These are phyloP conservation scores for Fusarium succisae DNA, from an alignment of 2,329 filamentous ascomycete genomes.

Conservation along the genomic window DNA sequence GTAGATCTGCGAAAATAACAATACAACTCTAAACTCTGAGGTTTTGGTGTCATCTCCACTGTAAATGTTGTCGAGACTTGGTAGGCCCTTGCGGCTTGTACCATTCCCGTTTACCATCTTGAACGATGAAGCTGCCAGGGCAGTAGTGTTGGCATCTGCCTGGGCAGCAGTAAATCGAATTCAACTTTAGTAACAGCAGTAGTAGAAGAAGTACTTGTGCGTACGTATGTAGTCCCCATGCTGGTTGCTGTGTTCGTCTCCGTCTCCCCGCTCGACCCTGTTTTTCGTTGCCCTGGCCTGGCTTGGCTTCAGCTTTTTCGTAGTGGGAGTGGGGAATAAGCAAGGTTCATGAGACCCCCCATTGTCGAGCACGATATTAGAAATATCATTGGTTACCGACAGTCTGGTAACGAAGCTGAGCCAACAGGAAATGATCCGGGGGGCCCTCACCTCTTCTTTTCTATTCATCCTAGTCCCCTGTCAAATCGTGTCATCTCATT, in stretches of 20 bases:
- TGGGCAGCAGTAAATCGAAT: not conserved
- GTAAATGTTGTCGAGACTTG: not conserved
- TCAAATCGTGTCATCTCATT: not conserved
- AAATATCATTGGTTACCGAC: slow-evolving; percentile 25
- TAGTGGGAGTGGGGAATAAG: not conserved
- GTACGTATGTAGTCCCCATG: not conserved
- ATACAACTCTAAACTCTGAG: slow-evolving; percentile 8
- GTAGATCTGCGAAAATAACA: slow-evolving; percentile 19
- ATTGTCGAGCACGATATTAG: not conserved
- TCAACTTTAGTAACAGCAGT: not conserved
- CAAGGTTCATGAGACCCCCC: slow-evolving; percentile 17
- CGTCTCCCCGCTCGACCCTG: not conserved
- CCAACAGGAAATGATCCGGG: slow-evolving; percentile 34
- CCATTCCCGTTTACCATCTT: not conserved
- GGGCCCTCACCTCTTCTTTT: not conserved
- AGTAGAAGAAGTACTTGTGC: not conserved
- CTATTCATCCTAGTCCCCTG: slow-evolving; percentile 1
- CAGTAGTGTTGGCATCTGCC: not conserved
- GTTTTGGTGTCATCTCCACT: not conserved
- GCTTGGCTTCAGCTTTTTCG: not conserved
- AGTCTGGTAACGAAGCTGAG: slow-evolving; percentile 24
- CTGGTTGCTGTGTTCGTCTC: not conserved
- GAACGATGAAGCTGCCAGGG: not conserved
- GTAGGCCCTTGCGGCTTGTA: not conserved
- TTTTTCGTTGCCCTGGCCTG: not conserved